These are phyloP conservation scores for Cercospora janseana DNA, from an alignment of 2,329 filamentous ascomycete genomes.

Conservation along the genomic window DNA sequence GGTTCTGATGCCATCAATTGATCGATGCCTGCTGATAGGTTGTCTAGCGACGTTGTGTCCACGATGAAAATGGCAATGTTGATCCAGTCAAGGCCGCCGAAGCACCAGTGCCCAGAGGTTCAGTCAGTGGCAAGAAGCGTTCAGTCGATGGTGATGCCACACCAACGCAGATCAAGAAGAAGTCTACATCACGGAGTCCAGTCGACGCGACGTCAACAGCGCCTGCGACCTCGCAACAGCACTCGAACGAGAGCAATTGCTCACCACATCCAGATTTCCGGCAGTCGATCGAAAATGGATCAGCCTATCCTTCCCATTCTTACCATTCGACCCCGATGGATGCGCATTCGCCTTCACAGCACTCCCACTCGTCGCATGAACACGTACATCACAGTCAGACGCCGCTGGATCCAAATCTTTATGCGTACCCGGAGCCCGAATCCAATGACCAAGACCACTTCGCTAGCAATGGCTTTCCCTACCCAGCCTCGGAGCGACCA, in stretches of 20 bases:
- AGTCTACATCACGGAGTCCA: slow-evolving; percentile 22
- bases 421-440: slow-evolving; percentile 18
- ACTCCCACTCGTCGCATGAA: slow-evolving; percentile 13
- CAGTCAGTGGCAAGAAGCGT: slow-evolving; percentile 56
- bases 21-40: slow-evolving; percentile 9
- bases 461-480: slow-evolving; percentile 25
- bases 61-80: slow-evolving; percentile 63
- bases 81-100: slow-evolving; percentile 64
- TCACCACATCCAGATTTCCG: slow-evolving; percentile 15
- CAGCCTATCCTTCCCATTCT: slow-evolving; percentile 15
- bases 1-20: slow-evolving; percentile 29
- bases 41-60: slow-evolving; percentile 61
- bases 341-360: slow-evolving; percentile 13
- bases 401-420: slow-evolving; percentile 26
- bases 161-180: slow-evolving; percentile 30
- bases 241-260: slow-evolving; percentile 18
- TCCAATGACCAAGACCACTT: slow-evolving; percentile 10
- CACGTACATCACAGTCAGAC: slow-evolving; percentile 18
- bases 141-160: slow-evolving; percentile 42
- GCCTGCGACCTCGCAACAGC: slow-evolving; percentile 16
- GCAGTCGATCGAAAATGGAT: slow-evolving; percentile 8
- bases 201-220: not conserved
- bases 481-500: slow-evolving; percentile 25
- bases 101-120: slow-evolving; percentile 58
- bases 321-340: slow-evolving; percentile 11